Evolutionary conservation across 2,329 filamentous ascomycete species (phyloP).

Genomic region (Byssothecium circinans): DNA sequence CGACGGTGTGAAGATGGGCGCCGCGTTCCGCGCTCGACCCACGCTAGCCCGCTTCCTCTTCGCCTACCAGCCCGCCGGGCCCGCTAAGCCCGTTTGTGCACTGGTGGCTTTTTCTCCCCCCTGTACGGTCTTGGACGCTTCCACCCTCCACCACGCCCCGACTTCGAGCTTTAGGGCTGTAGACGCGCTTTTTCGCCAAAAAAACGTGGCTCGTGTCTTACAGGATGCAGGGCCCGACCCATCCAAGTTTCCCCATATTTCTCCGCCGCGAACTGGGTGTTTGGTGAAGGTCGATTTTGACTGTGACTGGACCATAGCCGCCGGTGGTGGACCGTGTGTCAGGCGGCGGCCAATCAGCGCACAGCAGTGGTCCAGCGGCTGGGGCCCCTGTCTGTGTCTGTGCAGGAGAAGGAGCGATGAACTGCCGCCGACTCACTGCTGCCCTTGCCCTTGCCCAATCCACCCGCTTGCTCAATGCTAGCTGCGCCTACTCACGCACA

Average conservation of each 20-base stretch:
- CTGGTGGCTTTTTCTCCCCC: neutral
- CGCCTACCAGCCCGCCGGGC: constrained; percentile 6
- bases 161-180: constrained; percentile 29
- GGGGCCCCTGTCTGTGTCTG: constrained; percentile 18
- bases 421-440: constrained; percentile 40
- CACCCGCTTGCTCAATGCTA: constrained; percentile 30
- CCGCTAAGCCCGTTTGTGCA: neutral
- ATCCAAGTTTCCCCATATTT: constrained; percentile 31
- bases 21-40: constrained; percentile 25
- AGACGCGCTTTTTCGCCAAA: constrained; percentile 37
- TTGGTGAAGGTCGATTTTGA: constrained; percentile 14
- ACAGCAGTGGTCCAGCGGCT: neutral
- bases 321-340: constrained; percentile 6
- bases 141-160: constrained; percentile 28
- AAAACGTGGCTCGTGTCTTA: constrained; percentile 30
- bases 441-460: constrained; percentile 18
- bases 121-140: neutral
- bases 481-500: constrained; percentile 32
- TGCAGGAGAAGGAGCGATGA: constrained; percentile 19
- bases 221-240: constrained; percentile 26
- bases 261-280: constrained; percentile 20
- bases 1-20: constrained; percentile 16
- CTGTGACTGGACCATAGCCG: constrained; percentile 11
- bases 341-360: constrained; percentile 14
- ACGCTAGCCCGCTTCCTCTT: constrained; percentile 2